These are phyloP conservation scores for Bipolaris victoriae DNA, from an alignment of 2,329 filamentous ascomycete species.

Conservation along the genomic window DNA sequence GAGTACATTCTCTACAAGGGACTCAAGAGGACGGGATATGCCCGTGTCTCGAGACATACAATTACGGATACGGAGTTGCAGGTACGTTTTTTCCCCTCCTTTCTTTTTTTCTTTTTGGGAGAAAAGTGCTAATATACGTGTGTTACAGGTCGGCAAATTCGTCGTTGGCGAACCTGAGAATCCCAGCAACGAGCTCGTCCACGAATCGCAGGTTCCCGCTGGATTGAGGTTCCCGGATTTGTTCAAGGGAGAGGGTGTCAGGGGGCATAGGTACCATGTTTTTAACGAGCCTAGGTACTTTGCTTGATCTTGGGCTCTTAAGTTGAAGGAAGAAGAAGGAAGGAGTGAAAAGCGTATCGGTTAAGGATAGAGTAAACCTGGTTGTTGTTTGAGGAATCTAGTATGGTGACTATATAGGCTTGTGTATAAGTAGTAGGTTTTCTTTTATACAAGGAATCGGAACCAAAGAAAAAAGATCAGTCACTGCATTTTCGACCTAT, in stretches of 20 bases:
- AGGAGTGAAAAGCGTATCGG: not conserved
- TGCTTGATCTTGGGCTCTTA: conserved; percentile 18
- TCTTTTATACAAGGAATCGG: not conserved
- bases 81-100: conserved; percentile 53
- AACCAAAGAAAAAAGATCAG: not conserved
- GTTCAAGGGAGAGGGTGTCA: conserved; percentile 84
- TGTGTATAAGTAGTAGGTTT: not conserved
- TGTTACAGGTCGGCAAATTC: conserved; percentile 79
- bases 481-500: not conserved
- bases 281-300: conserved; percentile 71
- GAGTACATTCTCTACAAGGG: conserved; percentile 98
- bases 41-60: conserved; percentile 82
- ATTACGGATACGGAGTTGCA: conserved; percentile 98
- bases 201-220: conserved; percentile 75
- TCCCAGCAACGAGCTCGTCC: conserved; percentile 67
- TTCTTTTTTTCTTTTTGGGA: not conserved
- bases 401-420: not conserved
- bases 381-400: not conserved
- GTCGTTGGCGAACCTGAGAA: conserved; percentile 74
- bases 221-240: conserved; percentile 82
- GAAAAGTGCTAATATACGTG: not conserved
- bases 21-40: conserved; percentile 84
- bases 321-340: too few species aligned
- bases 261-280: conserved; percentile 92
- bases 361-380: not conserved